These are phyloP conservation scores for Mycena floridula DNA, from an alignment of 768 basidiomycete species.

Conservation along the genomic window DNA sequence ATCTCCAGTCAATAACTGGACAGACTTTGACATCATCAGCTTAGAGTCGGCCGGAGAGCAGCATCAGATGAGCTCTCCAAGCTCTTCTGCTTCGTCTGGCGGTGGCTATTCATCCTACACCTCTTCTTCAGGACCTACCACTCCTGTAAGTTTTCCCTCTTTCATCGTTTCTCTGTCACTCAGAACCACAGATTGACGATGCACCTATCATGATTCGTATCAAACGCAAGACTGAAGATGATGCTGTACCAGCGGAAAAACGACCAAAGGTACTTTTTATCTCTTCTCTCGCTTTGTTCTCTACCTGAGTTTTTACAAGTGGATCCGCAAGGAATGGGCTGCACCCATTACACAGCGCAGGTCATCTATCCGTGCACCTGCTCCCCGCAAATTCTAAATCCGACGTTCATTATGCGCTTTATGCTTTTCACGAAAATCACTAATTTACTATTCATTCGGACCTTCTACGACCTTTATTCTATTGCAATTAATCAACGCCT, in stretches of 20 bases:
- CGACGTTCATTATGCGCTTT: too few species aligned
- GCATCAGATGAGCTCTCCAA: not conserved
- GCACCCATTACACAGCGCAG: too few species aligned
- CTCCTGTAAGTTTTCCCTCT: constrained; percentile 19
- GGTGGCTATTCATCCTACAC: constrained; percentile 12
- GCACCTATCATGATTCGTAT: constrained; percentile 21
- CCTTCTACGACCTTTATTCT: too few species aligned
- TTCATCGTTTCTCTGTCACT: not conserved
- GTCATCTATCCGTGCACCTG: too few species aligned
- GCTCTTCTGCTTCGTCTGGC: constrained; percentile 8
- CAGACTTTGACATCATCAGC: not conserved
- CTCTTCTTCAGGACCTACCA: constrained; percentile 19
- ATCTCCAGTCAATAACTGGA: constrained; percentile 7
- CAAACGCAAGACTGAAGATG: constrained; percentile 31
- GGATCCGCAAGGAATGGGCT: too few species aligned
- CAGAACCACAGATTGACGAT: constrained; percentile 6
- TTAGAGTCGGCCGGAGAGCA: not conserved
- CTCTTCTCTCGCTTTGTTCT: too few species aligned
- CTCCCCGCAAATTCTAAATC: too few species aligned
- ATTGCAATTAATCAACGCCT: too few species aligned
- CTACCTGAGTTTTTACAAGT: too few species aligned
- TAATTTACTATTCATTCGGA: too few species aligned
- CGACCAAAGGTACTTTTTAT: not conserved
- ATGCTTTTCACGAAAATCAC: too few species aligned
- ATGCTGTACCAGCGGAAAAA: constrained; percentile 3